These are phyloP conservation scores for Ganoderma multipileum DNA, from an alignment of 1,284 basidiomycete species.

Conservation along the genomic window DNA sequence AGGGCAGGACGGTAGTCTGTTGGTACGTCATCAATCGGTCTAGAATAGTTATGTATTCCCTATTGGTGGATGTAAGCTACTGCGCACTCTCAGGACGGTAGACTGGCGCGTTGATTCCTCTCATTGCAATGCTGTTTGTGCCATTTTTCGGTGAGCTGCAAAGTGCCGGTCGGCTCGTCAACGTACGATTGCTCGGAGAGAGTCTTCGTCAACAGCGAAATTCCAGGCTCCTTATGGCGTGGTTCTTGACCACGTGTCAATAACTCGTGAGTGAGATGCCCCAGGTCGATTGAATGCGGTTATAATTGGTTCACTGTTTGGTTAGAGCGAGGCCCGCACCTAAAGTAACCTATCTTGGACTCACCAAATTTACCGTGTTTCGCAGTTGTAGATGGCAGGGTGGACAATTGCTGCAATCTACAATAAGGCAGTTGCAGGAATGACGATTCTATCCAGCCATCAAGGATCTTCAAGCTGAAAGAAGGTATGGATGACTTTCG, in stretches of 20 bases:
- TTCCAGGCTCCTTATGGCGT: not conserved
- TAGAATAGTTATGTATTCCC: slow-evolving; percentile 3
- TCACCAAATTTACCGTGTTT: not conserved
- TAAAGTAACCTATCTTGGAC: not conserved
- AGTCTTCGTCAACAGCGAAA: not conserved
- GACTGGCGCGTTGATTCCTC: not conserved
- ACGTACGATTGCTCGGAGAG: not conserved
- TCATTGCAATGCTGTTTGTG: not conserved
- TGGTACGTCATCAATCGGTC: not conserved
- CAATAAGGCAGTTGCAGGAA: no score
- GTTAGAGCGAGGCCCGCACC: not conserved
- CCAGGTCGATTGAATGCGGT: not conserved
- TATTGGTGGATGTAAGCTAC: slow-evolving; percentile 15
- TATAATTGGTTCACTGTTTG: not conserved
- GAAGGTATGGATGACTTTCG: not conserved
- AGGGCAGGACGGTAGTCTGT: slow-evolving; percentile 51
- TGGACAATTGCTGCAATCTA: not conserved
- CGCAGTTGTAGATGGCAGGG: not conserved
- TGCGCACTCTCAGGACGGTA: not conserved
- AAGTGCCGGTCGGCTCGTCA: not conserved
- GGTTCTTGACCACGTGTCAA: not conserved
- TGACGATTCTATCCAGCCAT: not conserved
- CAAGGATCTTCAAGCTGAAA: not conserved
- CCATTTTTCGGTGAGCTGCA: not conserved
- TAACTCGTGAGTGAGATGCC: not conserved